These are phyloP conservation scores for Gentiana dahurica DNA, from an alignment of 257 asterid genomes.

Conservation along the genomic window DNA sequence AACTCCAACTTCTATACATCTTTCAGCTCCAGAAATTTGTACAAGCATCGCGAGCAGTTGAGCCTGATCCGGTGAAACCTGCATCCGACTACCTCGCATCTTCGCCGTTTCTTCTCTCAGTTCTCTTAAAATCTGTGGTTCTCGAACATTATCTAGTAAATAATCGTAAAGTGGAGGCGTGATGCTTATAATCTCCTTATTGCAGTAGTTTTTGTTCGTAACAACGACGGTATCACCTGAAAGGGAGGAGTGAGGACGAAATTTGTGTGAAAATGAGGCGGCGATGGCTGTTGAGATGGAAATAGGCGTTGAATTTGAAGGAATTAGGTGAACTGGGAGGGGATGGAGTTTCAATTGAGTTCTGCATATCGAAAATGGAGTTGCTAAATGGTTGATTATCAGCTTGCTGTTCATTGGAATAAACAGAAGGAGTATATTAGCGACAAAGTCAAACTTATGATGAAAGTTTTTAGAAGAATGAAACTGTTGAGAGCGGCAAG, in stretches of 20 bases:
- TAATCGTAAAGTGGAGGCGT: slow-evolving; percentile 65
- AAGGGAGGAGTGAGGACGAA: slow-evolving; percentile 13
- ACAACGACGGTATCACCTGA: slow-evolving; percentile 35
- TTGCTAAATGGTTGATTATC: too few relatives aligned
- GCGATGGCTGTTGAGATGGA: slow-evolving; percentile 5
- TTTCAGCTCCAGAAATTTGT: slow-evolving; percentile 74
- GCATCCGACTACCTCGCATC: slow-evolving; percentile 89
- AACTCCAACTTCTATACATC: slow-evolving; percentile 91
- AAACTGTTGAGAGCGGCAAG: too few relatives aligned
- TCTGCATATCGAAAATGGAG: too few relatives aligned
- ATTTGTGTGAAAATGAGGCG: slow-evolving; percentile 3
- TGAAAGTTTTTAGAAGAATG: too few relatives aligned
- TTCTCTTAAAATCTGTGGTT: slow-evolving; percentile 76
- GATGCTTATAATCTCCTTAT: slow-evolving; percentile 69
- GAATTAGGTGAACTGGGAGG: too few relatives aligned
- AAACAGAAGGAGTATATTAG: too few relatives aligned
- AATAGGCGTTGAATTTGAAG: too few relatives aligned
- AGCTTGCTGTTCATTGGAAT: too few relatives aligned
- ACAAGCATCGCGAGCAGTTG: slow-evolving; percentile 92
- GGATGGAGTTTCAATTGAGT: too few relatives aligned
- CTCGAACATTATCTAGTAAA: slow-evolving; percentile 72
- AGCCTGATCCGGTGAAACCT: slow-evolving; percentile 97
- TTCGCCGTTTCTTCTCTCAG: slow-evolving; percentile 91
- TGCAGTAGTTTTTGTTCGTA: slow-evolving; percentile 47
- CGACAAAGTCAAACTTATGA: too few relatives aligned